Conservation (phyloP, 1,284 basidiomycete genomes). For the Trichosporon ovoides region DNA sequence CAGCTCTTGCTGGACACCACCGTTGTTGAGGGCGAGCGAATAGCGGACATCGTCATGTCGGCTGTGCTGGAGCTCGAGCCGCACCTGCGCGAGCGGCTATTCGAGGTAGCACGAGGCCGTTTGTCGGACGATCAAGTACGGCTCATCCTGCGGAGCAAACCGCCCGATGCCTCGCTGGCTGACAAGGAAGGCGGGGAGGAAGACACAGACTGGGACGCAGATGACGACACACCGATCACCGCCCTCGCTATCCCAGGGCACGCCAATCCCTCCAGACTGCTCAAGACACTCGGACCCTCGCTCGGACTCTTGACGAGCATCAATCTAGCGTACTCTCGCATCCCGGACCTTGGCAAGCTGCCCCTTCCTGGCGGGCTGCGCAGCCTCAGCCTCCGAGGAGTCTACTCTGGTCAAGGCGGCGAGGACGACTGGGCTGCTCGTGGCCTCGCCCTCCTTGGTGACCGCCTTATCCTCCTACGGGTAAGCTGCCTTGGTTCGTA, state of each 20-base stretch:
- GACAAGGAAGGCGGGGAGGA: not conserved
- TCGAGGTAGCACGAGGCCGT: constrained; percentile 19
- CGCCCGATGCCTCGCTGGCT: too few species aligned
- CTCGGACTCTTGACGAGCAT: constrained; percentile 27
- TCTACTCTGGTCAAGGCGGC: not conserved
- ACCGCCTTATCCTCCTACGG: constrained; percentile 33
- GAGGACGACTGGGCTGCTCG: constrained; percentile 18
- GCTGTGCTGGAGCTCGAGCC: constrained; percentile 28
- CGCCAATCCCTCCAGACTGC: constrained; percentile 24
- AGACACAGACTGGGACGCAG: constrained; percentile 24
- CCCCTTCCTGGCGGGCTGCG: constrained; percentile 26
- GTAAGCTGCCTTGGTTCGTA: constrained; percentile 19
- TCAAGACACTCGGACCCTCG: constrained; percentile 22
- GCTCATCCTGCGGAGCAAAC: constrained; percentile 19
- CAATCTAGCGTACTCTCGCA: constrained; percentile 31
- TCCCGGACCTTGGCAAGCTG: constrained; percentile 29
- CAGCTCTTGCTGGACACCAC: constrained; percentile 24
- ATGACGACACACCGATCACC: constrained; percentile 13
- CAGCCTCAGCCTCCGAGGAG: constrained; percentile 30
- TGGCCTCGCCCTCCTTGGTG: constrained; percentile 21
- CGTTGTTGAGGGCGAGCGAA: constrained; percentile 17
- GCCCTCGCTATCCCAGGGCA: constrained; percentile 32
- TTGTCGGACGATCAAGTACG: constrained; percentile 25
- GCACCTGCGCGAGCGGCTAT: constrained; percentile 27
- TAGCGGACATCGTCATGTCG: constrained; percentile 27